A percentile compares a stretch with the other conserved stretches of the same genome.
These are phyloP conservation scores for Ganoderma lingzhi DNA, from an alignment of 1,284 basidiomycete genomes.

Conservation along the genomic window DNA sequence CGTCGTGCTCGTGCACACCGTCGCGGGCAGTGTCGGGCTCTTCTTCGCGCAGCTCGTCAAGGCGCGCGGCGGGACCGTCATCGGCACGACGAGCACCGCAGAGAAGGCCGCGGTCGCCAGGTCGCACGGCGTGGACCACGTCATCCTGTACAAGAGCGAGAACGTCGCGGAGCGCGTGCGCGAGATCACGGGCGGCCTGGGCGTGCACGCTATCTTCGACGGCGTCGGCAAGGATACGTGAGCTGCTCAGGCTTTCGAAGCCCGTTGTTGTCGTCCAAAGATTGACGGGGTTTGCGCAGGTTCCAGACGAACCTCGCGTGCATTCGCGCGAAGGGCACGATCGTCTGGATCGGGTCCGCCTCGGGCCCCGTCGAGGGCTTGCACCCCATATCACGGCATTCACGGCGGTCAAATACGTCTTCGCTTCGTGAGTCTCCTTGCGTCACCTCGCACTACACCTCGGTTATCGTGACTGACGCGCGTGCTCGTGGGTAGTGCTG, in stretches of 20 bases:
- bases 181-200: slow-evolving; percentile 83
- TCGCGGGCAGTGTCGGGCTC: slow-evolving; percentile 85
- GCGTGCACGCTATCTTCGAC: slow-evolving; percentile 90
- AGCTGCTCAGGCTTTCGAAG: slow-evolving; percentile 41
- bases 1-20: slow-evolving; percentile 84
- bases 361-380: slow-evolving; percentile 85
- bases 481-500: not conserved
- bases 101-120: slow-evolving; percentile 88
- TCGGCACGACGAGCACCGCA: slow-evolving; percentile 91
- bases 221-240: slow-evolving; percentile 95
- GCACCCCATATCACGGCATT: slow-evolving; percentile 75
- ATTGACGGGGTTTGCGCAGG: slow-evolving; percentile 44
- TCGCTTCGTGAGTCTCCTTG: slow-evolving; percentile 67
- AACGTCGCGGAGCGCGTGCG: slow-evolving; percentile 76
- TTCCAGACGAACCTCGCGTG: slow-evolving; percentile 87
- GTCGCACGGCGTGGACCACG: slow-evolving; percentile 84
- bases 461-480: not conserved
- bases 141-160: slow-evolving; percentile 83
- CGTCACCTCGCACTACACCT: not conserved
- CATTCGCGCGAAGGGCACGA: slow-evolving; percentile 81
- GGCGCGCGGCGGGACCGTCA: slow-evolving; percentile 86
- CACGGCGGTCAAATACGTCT: slow-evolving; percentile 86
- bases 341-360: slow-evolving; percentile 92
- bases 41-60: slow-evolving; percentile 69
- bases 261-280: too few species aligned